These are phyloP conservation scores for Termitomyces sp. DNA, from an alignment of 768 basidiomycete genomes.

Conservation along the genomic window DNA sequence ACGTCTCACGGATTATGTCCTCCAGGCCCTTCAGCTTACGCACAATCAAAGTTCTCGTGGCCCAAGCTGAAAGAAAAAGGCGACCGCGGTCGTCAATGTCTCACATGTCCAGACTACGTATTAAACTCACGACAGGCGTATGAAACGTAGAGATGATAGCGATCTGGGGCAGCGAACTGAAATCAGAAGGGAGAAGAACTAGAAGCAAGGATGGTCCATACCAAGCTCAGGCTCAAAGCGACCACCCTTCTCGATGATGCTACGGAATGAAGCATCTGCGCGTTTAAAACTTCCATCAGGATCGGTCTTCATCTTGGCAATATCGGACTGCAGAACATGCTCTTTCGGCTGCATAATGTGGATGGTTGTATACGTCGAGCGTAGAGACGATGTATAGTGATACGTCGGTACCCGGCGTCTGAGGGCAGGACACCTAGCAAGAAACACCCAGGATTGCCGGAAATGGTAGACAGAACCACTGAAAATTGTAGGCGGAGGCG, in stretches of 20 bases:
- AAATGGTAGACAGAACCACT: no score
- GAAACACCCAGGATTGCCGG: no score
- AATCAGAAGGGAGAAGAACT: not conserved
- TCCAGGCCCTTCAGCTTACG: slow-evolving; percentile 92
- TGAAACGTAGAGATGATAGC: slow-evolving; percentile 90
- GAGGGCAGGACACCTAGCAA: no score
- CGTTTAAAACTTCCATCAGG: slow-evolving; percentile 52
- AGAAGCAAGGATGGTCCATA: slow-evolving; percentile 24
- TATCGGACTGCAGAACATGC: slow-evolving; percentile 37
- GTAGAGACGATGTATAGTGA: no score
- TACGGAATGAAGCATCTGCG: slow-evolving; percentile 46
- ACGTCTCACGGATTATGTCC: slow-evolving; percentile 62
- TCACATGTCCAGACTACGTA: not conserved
- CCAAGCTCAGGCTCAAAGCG: slow-evolving; percentile 74
- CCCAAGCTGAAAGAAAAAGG: slow-evolving; percentile 63
- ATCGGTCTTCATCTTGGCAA: slow-evolving; percentile 44
- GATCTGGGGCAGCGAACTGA: slow-evolving; percentile 37
- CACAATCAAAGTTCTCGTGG: slow-evolving; percentile 83
- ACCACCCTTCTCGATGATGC: slow-evolving; percentile 49
- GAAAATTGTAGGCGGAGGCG: no score
- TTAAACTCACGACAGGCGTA: slow-evolving; percentile 68
- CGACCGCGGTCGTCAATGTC: slow-evolving; percentile 3
- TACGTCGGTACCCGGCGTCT: no score
- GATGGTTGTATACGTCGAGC: not conserved
- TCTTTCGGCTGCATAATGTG: slow-evolving; percentile 23